Evolutionary conservation across 768 basidiomycete species (phyloP).

Genomic region (Mycena vitilis): DNA sequence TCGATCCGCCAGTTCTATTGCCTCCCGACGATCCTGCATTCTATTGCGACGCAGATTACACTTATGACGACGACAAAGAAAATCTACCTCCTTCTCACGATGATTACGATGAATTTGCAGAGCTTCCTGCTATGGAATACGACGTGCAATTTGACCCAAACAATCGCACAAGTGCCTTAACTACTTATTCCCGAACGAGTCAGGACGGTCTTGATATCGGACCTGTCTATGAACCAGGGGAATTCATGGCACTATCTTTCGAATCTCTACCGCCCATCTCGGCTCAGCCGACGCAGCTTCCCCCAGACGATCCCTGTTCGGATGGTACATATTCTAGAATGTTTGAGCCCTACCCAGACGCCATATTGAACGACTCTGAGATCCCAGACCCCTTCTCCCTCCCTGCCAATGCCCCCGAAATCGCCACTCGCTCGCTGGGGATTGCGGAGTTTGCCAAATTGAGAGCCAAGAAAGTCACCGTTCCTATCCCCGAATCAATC

Average conservation of each 20-base stretch:
- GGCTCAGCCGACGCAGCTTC: constrained; percentile 26
- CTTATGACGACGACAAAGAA: constrained; percentile 23
- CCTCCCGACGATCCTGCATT: constrained; percentile 11
- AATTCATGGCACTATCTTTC: constrained; percentile 38
- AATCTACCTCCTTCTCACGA: constrained; percentile 8
- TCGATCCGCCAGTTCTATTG: constrained; percentile 17
- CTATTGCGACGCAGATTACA: constrained; percentile 18
- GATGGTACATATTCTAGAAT: constrained; percentile 21
- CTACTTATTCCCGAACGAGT: constrained; percentile 5
- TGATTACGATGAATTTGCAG: constrained; percentile 1
- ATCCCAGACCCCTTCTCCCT: background rate
- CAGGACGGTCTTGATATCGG: constrained; percentile 34
- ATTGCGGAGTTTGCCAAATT: constrained; percentile 54
- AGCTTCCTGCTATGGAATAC: background rate
- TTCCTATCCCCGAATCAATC: background rate
- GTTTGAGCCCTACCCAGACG: constrained; percentile 29
- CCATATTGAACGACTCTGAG: constrained; percentile 29
- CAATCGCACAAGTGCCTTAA: background rate
- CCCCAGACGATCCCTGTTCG: constrained; percentile 24
- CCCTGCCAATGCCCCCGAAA: constrained; percentile 32
- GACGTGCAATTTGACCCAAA: constrained; percentile 9
- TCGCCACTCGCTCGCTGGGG: constrained; percentile 46
- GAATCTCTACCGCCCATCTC: constrained; percentile 30
- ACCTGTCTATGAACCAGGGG: constrained; percentile 25
- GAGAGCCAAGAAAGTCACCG: constrained; percentile 50